Percentiles rank a stretch among this genome's conserved stretches.
Evolutionary conservation across 768 basidiomycete species (phyloP).

Genomic region (Daedaleopsis nitida): DNA sequence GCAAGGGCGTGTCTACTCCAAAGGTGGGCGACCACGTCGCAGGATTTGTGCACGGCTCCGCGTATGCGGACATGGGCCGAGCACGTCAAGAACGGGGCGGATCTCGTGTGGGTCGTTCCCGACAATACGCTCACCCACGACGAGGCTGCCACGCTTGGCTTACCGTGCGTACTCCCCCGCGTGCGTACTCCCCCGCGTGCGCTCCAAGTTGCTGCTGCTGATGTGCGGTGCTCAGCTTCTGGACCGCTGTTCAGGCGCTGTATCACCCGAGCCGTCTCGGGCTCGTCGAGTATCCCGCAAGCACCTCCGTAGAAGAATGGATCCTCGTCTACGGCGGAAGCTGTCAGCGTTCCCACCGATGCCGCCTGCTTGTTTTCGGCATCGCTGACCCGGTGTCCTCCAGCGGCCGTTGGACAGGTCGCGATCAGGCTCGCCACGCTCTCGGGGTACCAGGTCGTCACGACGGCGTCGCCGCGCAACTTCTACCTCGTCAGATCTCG

Average conservation of each 20-base stretch:
- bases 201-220: too few species aligned
- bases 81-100: constrained; percentile 26
- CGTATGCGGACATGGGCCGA: constrained; percentile 25
- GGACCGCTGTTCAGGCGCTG: constrained; percentile 23
- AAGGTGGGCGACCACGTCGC: constrained; percentile 31
- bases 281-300: constrained; percentile 20
- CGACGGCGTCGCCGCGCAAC: constrained; percentile 45
- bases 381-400: background rate
- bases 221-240: constrained; percentile 12
- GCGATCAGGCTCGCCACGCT: constrained; percentile 45
- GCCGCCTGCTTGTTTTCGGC: background rate
- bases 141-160: constrained; percentile 23
- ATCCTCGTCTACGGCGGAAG: constrained; percentile 25
- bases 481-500: constrained; percentile 37
- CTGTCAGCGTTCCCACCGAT: background rate
- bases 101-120: constrained; percentile 22
- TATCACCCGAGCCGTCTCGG: constrained; percentile 23
- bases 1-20: constrained; percentile 20
- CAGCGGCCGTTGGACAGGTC: constrained; percentile 33
- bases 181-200: too few species aligned
- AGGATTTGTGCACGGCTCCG: constrained; percentile 29
- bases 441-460: constrained; percentile 45
- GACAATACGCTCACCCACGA: constrained; percentile 16
- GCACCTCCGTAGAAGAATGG: constrained; percentile 17
- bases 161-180: constrained; percentile 15